A percentile compares a stretch with the other conserved stretches of the same genome.
Conservation (phyloP, 1,139 yeast species). For the Geotrichum macrosporum region DNA sequence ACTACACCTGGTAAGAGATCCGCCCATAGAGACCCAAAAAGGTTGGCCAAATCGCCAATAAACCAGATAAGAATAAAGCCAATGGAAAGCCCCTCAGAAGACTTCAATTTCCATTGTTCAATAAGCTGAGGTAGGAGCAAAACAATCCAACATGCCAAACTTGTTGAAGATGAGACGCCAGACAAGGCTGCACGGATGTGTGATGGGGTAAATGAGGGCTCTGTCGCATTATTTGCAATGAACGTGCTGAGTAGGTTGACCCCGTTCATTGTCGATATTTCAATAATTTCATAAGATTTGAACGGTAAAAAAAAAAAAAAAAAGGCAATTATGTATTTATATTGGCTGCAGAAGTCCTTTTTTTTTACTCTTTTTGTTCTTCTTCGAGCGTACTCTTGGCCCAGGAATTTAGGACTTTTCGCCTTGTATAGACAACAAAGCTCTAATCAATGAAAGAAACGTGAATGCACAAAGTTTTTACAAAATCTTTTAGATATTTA, state of each 20-base stretch:
- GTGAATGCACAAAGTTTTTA: no score
- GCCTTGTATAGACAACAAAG: no score
- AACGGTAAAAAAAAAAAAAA: neutral
- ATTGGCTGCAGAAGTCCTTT: no score
- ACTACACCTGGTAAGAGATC: constrained; percentile 64
- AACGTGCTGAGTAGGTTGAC: neutral
- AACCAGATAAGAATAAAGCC: constrained; percentile 70
- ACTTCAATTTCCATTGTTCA: constrained; percentile 74
- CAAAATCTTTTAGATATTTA: no score
- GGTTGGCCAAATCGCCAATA: constrained; percentile 65
- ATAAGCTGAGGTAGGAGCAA: constrained; percentile 71
- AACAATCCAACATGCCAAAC: constrained; percentile 73
- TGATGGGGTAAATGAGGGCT: constrained; percentile 26
- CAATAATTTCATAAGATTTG: neutral
- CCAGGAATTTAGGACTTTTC: no score
- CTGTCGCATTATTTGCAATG: neutral
- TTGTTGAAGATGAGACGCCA: constrained; percentile 59
- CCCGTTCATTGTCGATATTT: neutral
- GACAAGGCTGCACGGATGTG: constrained; percentile 46
- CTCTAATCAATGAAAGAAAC: no score
- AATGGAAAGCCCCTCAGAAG: constrained; percentile 75
- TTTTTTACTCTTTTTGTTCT: no score
- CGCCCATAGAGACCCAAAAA: constrained; percentile 70
- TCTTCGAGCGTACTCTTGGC: no score
- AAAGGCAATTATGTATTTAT: neutral